Base-by-base conservation (phyloP, 768 basidiomycete species). In the Mycena leptocephala region DNA sequence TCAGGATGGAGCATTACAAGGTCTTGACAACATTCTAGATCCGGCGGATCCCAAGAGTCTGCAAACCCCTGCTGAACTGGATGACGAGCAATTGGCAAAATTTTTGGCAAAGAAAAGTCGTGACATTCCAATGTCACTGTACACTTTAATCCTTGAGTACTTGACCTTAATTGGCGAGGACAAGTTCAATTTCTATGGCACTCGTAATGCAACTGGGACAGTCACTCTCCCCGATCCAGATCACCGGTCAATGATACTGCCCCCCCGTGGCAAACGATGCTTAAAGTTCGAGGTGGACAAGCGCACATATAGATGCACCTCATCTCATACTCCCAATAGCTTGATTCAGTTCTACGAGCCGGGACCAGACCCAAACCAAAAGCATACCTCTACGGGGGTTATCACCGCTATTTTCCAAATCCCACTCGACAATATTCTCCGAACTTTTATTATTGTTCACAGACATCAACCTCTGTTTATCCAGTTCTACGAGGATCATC, bases 331-430 rank as follows among this genome's bases (percentile, higher is more conserved):
- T 3, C n/a, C 37, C 16, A 66, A 48, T 55, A 71, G 75, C 37
- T 43, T 53, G 55, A 69, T 73, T 28, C 70, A 74, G 33, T 77
- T 72, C 37, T 74, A 61, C 28, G 7, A 74, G 32, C 75, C 75
- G 22, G 56, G 65, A 53, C 55, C 43, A 18, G 37, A 30, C 14
- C 32, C 56, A 22, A 41, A 62, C n/a, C 39, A 56, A n/a, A 43
- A 53, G 32, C 8, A 30, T 43, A 70, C 48, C n/a, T 59, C 16
- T 33, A 76, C 75, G 2, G n/a, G 75, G 26, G 55, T 72, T n/a
- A 76, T 76, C 24, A 24, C 35, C 1, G 26, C 37, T 2, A 53
- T 72, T 53, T 61, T 35, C 2, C 24, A 66, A 55, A 53, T 76
- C 43, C n/a, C 75, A 2, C 55, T 76, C 0, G 69, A 76, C 46